Base-by-base conservation (phyloP, 2,329 filamentous ascomycete species). In the Malbranchea zuffiana region DNA sequence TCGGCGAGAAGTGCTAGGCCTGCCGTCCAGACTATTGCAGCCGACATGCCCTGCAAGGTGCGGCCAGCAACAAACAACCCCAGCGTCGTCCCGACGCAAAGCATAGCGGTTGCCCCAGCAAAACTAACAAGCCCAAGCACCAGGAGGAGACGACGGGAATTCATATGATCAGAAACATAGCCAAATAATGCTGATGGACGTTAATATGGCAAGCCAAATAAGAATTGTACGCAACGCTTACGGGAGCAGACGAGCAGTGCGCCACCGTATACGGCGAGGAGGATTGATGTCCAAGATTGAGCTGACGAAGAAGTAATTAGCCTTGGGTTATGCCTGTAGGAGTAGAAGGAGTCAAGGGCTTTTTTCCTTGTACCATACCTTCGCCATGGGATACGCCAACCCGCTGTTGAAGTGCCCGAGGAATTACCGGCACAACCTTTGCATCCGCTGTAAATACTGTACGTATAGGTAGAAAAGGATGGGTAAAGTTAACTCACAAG, bases 371-470 rank as follows among this genome's bases (percentile, higher is more conserved):
- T n/a, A n/a, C n/a, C n/a, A n/a, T n/a, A n/a, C n/a, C n/a, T n/a
- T n/a, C n/a, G n/a, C n/a, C n/a, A n/a, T n/a, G n/a, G n/a, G n/a
- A n/a, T n/a, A 50, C 39, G 6, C 71, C 67, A 19, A 69, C 71
- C 47, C 72, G 69, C 7, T 61, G 54, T 5, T 68, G 64, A 7
- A 85, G 59, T 2, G 78, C 73, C 44, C 80, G 84, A 0, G 81
- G 81, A 3, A 83, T 68, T 11, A 85, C 79, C 0, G 81, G 81
- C 0, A 84, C 74, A 20, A 85, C 72, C 53, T n/a, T n/a, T n/a
- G n/a, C n/a, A n/a, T n/a, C n/a, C n/a, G n/a, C n/a, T n/a, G n/a
- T n/a, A n/a, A n/a, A n/a, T n/a, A n/a, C n/a, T n/a, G n/a, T n/a
- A n/a, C n/a, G n/a, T n/a, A n/a, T n/a, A n/a, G n/a, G n/a, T n/a